Percentiles rank a stretch among this genome's conserved stretches.
phyloP scores from a whole-genome alignment of 176 grass and related monocot genomes.

The Aegilops longissima region DNA sequence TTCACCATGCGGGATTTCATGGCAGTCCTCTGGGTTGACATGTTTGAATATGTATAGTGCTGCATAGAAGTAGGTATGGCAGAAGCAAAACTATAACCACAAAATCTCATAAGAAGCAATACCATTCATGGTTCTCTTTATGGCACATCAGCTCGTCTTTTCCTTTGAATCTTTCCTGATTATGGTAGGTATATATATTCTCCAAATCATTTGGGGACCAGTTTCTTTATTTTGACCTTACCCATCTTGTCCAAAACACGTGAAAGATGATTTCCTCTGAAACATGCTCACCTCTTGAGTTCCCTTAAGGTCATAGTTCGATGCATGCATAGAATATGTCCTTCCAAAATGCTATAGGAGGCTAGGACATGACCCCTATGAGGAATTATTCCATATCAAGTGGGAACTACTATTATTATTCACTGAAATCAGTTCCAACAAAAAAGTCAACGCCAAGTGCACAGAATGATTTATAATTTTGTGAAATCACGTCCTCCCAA shows the following conservation, averaged over 20 bases:
- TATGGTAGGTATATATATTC: conserved; percentile 47
- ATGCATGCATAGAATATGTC: conserved; percentile 17
- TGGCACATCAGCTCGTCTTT: background rate
- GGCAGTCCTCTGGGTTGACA: background rate
- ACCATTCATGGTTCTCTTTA: background rate
- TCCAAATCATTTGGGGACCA: background rate
- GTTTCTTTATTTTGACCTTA: conserved; percentile 14
- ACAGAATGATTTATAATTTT: background rate
- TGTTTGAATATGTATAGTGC: background rate
- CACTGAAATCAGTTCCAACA: background rate
- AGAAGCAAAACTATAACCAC: background rate
- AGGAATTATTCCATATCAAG: conserved; percentile 39
- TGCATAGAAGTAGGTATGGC: background rate
- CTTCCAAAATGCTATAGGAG: background rate
- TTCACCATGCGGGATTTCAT: background rate
- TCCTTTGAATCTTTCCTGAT: conserved; percentile 20
- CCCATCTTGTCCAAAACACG: background rate
- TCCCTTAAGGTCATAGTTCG: conserved; percentile 14
- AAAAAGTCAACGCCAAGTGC: conserved; percentile 1
- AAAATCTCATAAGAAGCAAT: background rate
- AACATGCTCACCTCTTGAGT: conserved; percentile 26
- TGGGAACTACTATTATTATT: conserved; percentile 14
- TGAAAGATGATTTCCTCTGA: background rate
- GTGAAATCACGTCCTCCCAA: background rate
- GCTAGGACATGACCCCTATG: background rate